A percentile compares a stretch with the other conserved stretches of the same genome.
Evolutionary conservation across 2,329 filamentous ascomycete species (phyloP).

Genomic region (Fusarium sp.): DNA sequence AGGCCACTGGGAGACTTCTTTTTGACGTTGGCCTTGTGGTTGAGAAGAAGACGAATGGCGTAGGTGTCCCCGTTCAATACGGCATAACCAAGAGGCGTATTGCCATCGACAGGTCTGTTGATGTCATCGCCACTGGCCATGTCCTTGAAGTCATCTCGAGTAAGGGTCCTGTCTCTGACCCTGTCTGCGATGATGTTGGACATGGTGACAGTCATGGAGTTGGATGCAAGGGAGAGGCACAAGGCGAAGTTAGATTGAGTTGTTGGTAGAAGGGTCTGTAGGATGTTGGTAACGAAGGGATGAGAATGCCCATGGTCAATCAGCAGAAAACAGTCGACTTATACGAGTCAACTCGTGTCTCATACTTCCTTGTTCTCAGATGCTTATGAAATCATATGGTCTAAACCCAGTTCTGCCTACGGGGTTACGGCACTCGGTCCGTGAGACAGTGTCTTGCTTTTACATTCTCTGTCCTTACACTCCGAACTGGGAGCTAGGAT

Average conservation of each 20-base stretch:
- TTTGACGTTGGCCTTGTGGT: background rate
- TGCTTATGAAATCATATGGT: background rate
- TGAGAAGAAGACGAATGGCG: background rate
- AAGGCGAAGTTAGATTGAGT: background rate
- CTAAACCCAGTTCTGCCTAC: background rate
- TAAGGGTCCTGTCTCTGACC: background rate
- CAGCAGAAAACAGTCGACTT: background rate
- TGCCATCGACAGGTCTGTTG: background rate
- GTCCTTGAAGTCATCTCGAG: background rate
- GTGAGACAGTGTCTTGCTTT: background rate
- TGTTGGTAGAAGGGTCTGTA: background rate
- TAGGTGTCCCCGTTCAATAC: background rate
- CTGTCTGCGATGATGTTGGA: background rate
- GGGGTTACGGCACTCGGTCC: background rate
- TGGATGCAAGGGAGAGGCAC: background rate
- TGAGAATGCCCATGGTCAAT: background rate
- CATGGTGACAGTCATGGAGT: background rate
- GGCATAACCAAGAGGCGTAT: background rate
- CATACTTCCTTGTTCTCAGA: background rate
- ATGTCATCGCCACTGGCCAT: background rate
- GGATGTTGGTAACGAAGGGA: background rate
- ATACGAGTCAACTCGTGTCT: background rate
- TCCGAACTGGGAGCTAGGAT: no score
- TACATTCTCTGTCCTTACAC: background rate
- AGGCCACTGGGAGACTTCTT: slow-evolving; percentile 1